Conservation (phyloP, 73 alveolate species). For the Blepharisma japonicum region DNA sequence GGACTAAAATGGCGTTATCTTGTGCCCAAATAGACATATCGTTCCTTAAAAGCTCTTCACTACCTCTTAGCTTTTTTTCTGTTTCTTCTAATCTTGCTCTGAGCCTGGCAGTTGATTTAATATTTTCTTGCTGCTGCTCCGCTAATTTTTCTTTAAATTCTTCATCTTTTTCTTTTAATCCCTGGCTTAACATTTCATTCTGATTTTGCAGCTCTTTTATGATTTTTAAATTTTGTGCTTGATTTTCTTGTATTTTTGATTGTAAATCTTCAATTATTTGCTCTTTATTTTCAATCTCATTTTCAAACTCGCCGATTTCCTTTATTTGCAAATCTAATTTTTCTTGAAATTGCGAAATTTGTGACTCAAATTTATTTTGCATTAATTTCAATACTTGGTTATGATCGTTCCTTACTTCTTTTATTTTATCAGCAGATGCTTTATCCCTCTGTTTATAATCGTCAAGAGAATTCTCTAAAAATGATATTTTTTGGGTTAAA, state of each 20-base stretch:
- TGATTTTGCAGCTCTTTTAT: neutral
- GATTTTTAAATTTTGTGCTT: neutral
- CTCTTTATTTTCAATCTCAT: conserved; percentile 24
- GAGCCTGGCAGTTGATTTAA: neutral
- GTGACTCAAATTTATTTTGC: conserved; percentile 6
- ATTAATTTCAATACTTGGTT: neutral
- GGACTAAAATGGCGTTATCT: conserved; percentile 74
- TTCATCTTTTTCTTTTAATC: conserved; percentile 16
- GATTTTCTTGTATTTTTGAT: neutral
- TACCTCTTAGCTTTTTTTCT: neutral
- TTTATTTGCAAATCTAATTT: neutral
- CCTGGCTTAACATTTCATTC: neutral
- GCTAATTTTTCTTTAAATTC: conserved; percentile 10
- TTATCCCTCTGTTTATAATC: conserved; percentile 32
- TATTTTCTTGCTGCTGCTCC: neutral
- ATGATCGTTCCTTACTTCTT: conserved; percentile 50
- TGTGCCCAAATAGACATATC: conserved; percentile 24
- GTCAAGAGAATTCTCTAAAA: conserved; percentile 52
- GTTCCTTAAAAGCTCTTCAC: neutral
- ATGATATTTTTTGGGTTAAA: conserved; percentile 60
- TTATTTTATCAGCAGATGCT: conserved; percentile 47
- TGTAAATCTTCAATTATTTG: neutral
- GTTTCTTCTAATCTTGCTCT: neutral
- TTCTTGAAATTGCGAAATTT: conserved; percentile 16
- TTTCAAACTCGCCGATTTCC: neutral